Percentiles rank a stretch among this genome's conserved stretches.
These are phyloP conservation scores for Russula olivacea DNA, from an alignment of 768 basidiomycete genomes.

Conservation along the genomic window DNA sequence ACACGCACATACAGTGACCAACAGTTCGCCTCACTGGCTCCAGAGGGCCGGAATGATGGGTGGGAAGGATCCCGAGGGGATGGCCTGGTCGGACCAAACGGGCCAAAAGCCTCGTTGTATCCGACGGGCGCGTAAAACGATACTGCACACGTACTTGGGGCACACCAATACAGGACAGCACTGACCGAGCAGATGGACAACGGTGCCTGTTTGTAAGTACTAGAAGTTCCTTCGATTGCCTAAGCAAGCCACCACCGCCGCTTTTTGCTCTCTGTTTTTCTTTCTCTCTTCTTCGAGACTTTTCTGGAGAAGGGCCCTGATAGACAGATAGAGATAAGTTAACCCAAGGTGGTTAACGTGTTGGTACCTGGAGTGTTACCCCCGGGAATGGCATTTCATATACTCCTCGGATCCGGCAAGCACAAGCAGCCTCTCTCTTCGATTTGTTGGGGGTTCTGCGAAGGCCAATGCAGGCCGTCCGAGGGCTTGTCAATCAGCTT, in stretches of 20 bases:
- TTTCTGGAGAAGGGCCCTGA: not conserved
- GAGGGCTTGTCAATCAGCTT: slow-evolving; percentile 4
- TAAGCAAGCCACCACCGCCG: not conserved
- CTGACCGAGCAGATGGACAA: not conserved
- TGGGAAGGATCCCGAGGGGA: not conserved
- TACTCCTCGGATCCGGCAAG: not conserved
- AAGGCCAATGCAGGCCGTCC: slow-evolving; percentile 2
- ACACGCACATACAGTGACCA: not conserved
- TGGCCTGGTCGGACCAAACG: not conserved
- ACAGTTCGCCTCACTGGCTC: not conserved
- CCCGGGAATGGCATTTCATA: not conserved
- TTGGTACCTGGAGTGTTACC: not conserved
- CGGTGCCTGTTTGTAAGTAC: slow-evolving; percentile 6
- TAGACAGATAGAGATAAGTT: not conserved
- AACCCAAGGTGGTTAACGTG: not conserved
- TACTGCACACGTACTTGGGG: slow-evolving; percentile 2
- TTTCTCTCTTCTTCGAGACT: slow-evolving; percentile 4
- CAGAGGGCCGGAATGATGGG: no score
- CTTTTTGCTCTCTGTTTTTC: not conserved
- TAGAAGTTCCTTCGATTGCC: slow-evolving; percentile 8
- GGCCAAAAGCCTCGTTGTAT: slow-evolving; percentile 16
- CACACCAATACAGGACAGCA: not conserved
- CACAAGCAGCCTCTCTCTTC: not conserved
- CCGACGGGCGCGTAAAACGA: slow-evolving; percentile 5
- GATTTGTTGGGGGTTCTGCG: not conserved